Evolutionary conservation across 345 rosid species (phyloP).

Genomic region (Eucalyptus curtisii): DNA sequence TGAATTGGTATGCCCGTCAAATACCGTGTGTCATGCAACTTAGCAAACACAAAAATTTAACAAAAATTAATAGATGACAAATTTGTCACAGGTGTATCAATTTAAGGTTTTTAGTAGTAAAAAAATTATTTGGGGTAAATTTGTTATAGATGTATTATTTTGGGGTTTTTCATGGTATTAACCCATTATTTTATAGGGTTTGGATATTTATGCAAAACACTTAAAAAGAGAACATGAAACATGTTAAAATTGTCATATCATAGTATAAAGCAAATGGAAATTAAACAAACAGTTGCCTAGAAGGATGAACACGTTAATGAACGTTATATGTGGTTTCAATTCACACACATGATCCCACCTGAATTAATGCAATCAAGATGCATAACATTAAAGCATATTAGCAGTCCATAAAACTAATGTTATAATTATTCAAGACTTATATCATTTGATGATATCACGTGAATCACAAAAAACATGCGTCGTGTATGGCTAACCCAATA

Average conservation of each 20-base stretch:
- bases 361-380: neutral
- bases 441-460: neutral
- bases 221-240: too few species aligned
- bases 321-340: neutral
- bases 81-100: too few species aligned
- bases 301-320: neutral
- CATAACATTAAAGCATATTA: neutral
- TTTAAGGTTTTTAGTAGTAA: too few species aligned
- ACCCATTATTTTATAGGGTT: too few species aligned
- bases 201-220: too few species aligned
- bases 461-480: neutral
- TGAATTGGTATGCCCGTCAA: fast-evolving
- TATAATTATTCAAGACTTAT: neutral
- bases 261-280: neutral
- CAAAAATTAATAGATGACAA: too few species aligned
- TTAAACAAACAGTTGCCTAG: neutral
- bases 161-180: too few species aligned
- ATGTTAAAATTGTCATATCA: neutral
- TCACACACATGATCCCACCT: neutral
- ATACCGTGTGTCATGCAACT: too few species aligned
- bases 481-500: neutral
- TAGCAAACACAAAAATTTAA: too few species aligned
- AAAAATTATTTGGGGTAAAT: too few species aligned
- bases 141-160: too few species aligned
- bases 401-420: neutral